Conservation (phyloP, 2,329 filamentous ascomycete genomes). For the Trichophyton simii region DNA sequence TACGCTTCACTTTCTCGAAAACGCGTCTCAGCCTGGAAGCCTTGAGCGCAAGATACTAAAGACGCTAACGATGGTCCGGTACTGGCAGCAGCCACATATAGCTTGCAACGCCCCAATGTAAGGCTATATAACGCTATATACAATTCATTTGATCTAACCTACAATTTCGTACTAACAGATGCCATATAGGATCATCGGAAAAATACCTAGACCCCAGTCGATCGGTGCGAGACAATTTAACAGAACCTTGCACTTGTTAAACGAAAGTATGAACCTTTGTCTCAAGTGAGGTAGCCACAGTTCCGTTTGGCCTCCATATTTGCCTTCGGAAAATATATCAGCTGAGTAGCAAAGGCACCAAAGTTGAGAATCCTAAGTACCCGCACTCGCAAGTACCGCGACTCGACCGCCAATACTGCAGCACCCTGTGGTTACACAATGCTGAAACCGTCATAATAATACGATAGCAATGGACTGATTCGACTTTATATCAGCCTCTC, state of each 20-base stretch:
- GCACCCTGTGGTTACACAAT: neutral
- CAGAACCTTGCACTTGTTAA: constrained; percentile 34
- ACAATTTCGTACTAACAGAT: neutral
- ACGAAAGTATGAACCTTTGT: constrained; percentile 37
- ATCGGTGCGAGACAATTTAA: constrained; percentile 31
- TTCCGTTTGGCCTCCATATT: neutral
- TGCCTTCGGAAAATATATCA: neutral
- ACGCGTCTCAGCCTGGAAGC: constrained; percentile 28
- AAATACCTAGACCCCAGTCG: constrained; percentile 14
- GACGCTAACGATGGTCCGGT: constrained; percentile 33
- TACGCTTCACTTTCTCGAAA: constrained; percentile 35
- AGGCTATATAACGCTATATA: constrained; percentile 9
- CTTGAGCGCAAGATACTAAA: constrained; percentile 38
- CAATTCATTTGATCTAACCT: neutral
- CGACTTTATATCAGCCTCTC: neutral
- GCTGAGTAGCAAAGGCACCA: neutral
- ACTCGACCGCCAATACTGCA: neutral
- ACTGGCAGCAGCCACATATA: constrained; percentile 28
- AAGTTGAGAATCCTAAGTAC: neutral
- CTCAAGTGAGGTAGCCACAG: constrained; percentile 14
- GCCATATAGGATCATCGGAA: neutral
- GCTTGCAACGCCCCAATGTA: constrained; percentile 20
- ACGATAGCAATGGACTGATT: neutral
- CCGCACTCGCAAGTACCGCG: neutral
- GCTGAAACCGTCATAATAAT: neutral